phyloP scores from a whole-genome alignment of 108 stramenopile genomes.

The Cyclotella cryptica region DNA sequence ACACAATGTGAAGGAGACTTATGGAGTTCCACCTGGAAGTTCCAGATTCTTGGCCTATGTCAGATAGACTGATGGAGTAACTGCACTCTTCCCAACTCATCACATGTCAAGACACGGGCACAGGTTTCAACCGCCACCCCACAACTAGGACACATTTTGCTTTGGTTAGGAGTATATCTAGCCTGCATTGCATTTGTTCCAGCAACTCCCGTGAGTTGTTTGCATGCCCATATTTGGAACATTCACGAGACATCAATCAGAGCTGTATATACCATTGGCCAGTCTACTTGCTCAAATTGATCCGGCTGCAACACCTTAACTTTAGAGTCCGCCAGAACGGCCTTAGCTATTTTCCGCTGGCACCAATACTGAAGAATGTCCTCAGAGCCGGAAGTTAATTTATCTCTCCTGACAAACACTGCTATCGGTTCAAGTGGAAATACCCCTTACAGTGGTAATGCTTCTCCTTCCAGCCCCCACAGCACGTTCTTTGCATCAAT shows the following conservation, averaged over 20 bases:
- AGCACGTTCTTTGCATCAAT: neutral
- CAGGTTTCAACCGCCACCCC: too few relatives aligned
- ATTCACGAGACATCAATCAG: neutral
- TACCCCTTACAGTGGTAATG: neutral
- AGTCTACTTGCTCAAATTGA: conserved; percentile 17
- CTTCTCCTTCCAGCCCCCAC: neutral
- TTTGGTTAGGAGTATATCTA: too few relatives aligned
- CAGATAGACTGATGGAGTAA: too few relatives aligned
- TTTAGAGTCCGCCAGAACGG: neutral
- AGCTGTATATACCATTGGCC: neutral
- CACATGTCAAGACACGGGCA: too few relatives aligned
- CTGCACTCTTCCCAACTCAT: too few relatives aligned
- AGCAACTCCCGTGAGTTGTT: too few relatives aligned
- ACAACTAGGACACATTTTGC: too few relatives aligned
- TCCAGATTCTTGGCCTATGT: too few relatives aligned
- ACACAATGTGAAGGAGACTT: too few relatives aligned
- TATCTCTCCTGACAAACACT: conserved; percentile 2
- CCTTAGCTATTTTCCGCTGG: neutral
- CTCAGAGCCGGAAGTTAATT: neutral
- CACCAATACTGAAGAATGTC: neutral
- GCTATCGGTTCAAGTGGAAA: conserved; percentile 13
- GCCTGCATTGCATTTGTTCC: too few relatives aligned
- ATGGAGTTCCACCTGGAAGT: too few relatives aligned
- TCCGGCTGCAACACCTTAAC: neutral
- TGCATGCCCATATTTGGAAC: conserved; percentile 8